Base-by-base conservation (phyloP, 306 rosid species). In the Boehmeria nivea region DNA sequence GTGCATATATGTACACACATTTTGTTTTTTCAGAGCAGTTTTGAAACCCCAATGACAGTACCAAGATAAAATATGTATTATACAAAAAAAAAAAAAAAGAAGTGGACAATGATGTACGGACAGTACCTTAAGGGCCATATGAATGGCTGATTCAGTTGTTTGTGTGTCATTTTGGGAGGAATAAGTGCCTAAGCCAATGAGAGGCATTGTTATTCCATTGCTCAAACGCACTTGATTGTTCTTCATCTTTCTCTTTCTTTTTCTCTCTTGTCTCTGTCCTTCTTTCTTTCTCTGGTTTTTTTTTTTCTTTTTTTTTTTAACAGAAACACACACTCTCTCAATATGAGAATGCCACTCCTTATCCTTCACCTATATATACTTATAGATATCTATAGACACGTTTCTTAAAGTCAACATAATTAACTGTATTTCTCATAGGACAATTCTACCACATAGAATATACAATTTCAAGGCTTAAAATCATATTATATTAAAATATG, bases 171-270 rank as follows among this genome's bases (percentile, higher is more conserved):
- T 61, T 68, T 80, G 87, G 61, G 43, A 76, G 45, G 95, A 80
- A 49, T 79, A 90, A 43, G 98, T 87, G 67, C 98, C 98, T 23
- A 82, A 75, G 26, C 95, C 98, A 64, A 90, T 68, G 60, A 66
- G 68, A 38, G 95, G 98, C 88, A 90, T 77, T 74, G 78, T 66
- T 60, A 82, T 73, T 26, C 95, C 98, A 75, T 69, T 64, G 51
- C 82, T 84, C 83, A 90, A 78, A 36, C 66, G 71, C 42, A 90
- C 82, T 64, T 82, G 73, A 50, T 74, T 68, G 73, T 27, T 67
- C 72, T 43, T 80, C 90, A 80, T 86, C 38, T 47, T 42, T 60
- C 23, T 60, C 46, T 57, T 20, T 43, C 31, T 39, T 26, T 60
- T 40, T 57, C 46, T 46, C 36, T 46, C 14, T 24, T 31, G 42